phyloP scores from a whole-genome alignment of 2,329 filamentous ascomycete species.

The Aspergillus bombycis region DNA sequence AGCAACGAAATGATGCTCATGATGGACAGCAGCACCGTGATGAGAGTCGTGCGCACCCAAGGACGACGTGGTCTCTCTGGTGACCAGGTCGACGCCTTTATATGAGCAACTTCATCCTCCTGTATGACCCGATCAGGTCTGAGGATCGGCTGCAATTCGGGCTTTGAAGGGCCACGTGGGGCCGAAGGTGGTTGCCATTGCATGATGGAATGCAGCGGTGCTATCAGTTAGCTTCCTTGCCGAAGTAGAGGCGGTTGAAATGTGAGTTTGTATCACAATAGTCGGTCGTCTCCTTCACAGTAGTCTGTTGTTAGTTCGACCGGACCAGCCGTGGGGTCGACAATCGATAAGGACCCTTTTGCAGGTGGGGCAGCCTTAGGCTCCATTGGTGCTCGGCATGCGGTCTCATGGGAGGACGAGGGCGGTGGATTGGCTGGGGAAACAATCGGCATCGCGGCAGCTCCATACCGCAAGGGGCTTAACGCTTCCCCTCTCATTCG shows the following conservation, averaged over 20 bases:
- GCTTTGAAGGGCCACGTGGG: slow-evolving; percentile 1
- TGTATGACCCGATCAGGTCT: not conserved
- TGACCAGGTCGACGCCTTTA: not conserved
- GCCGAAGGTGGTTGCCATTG: slow-evolving; percentile 4
- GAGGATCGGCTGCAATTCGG: slow-evolving; percentile 1
- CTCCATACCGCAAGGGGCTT: not conserved
- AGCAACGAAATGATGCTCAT: slow-evolving; percentile 15
- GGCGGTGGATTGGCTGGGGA: not conserved
- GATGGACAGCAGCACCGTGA: slow-evolving; percentile 8
- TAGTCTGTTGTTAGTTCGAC: not conserved
- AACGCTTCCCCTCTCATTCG: not conserved
- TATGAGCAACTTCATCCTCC: not conserved
- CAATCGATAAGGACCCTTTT: not conserved
- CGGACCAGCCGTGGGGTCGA: not conserved
- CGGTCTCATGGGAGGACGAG: not conserved
- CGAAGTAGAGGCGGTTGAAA: not conserved
- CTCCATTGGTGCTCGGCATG: not conserved
- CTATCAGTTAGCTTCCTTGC: not conserved
- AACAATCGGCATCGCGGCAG: not conserved
- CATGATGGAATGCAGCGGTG: not conserved
- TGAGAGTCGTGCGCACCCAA: not conserved
- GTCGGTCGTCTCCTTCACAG: not conserved
- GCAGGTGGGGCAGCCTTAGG: not conserved
- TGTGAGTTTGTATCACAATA: not conserved
- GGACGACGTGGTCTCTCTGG: not conserved